Conservation (phyloP, 2,329 filamentous ascomycete genomes). For the Pseudopyricularia cyperi region DNA sequence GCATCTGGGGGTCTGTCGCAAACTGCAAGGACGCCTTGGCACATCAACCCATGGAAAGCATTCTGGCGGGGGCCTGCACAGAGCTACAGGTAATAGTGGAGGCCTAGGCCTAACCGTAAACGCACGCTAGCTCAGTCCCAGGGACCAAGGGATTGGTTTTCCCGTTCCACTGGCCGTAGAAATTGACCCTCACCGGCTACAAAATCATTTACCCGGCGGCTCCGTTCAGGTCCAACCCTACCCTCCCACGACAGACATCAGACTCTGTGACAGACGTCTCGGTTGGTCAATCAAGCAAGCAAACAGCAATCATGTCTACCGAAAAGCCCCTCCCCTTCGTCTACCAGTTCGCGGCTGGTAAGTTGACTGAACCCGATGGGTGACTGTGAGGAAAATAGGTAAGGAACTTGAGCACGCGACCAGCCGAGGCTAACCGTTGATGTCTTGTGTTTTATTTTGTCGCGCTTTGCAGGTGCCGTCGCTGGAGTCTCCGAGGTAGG, state of each 20-base stretch:
- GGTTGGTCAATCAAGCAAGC: not conserved
- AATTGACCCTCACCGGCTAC: not conserved
- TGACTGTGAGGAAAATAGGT: slow-evolving; percentile 12
- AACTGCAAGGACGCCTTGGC: too few relatives aligned
- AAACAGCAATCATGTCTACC: slow-evolving; percentile 43
- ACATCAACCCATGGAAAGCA: not conserved
- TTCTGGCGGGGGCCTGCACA: not conserved
- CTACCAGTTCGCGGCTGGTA: slow-evolving; percentile 91
- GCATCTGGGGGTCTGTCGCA: too few relatives aligned
- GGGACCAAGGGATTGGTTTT: not conserved
- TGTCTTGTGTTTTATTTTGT: too few relatives aligned
- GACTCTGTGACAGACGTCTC: not conserved
- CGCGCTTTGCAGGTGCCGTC: slow-evolving; percentile 54
- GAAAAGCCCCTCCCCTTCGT: slow-evolving; percentile 74
- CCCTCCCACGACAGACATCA: not conserved
- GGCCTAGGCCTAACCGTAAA: not conserved
- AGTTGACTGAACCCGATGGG: slow-evolving; percentile 14
- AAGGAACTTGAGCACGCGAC: slow-evolving; percentile 10
- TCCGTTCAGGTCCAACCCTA: not conserved
- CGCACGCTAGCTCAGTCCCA: too few relatives aligned
- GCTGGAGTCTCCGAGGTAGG: slow-evolving; percentile 94
- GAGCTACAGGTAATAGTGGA: too few relatives aligned
- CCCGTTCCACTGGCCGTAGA: not conserved
- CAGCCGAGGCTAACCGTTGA: slow-evolving; percentile 13
- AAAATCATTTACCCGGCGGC: not conserved